These are phyloP conservation scores for Nitzschia sp. DNA, from an alignment of 108 stramenopile genomes.

Conservation along the genomic window DNA sequence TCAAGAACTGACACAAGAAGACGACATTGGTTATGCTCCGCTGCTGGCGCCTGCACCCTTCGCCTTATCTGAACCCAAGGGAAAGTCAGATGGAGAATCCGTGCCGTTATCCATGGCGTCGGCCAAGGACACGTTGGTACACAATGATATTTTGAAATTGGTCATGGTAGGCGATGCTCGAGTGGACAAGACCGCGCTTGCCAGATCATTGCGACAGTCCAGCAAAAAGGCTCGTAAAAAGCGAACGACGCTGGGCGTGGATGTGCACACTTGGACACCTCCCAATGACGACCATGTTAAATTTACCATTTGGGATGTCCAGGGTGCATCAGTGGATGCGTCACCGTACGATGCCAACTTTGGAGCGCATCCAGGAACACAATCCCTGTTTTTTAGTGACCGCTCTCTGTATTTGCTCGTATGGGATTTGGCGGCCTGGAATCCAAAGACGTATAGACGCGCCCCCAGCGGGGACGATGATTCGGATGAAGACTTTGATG, in stretches of 20 bases:
- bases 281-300: conserved; percentile 29
- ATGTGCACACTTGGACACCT: conserved; percentile 53
- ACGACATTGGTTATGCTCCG: neutral
- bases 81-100: conserved; percentile 35
- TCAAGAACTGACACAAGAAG: conserved; percentile 12
- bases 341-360: conserved; percentile 38
- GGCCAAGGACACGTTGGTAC: conserved; percentile 32
- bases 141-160: conserved; percentile 61
- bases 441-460: conserved; percentile 38
- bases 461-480: conserved; percentile 8
- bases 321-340: conserved; percentile 16
- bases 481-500: conserved; percentile 26
- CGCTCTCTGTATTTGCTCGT: conserved; percentile 70
- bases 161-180: conserved; percentile 45
- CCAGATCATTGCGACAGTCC: conserved; percentile 30
- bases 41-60: neutral
- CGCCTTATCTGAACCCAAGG: conserved; percentile 5
- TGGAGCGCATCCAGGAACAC: conserved; percentile 66
- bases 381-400: conserved; percentile 80
- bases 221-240: conserved; percentile 26
- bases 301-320: conserved; percentile 58
- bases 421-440: conserved; percentile 74
- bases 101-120: conserved; percentile 34
- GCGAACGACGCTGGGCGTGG: conserved; percentile 38
- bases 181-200: conserved; percentile 42